These are phyloP conservation scores for Epichloe sylvatica DNA, from an alignment of 2,329 filamentous ascomycete genomes.

Conservation along the genomic window DNA sequence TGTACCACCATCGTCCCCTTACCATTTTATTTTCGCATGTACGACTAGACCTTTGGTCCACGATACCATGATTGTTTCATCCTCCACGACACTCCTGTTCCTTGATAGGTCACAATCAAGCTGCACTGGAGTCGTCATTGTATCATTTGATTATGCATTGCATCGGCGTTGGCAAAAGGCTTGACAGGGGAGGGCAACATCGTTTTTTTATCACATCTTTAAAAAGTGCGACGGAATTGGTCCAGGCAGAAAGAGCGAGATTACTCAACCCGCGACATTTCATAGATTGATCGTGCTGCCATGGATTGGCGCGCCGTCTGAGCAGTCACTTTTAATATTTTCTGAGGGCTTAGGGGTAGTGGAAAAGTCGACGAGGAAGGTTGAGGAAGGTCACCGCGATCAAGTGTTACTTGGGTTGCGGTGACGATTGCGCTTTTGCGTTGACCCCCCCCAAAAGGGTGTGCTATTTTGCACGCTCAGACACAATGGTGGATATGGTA, in stretches of 20 bases:
- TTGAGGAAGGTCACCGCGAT: background rate
- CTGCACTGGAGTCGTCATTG: constrained; percentile 15
- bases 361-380: constrained; percentile 4
- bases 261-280: constrained; percentile 24
- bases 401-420: background rate
- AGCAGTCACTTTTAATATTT: constrained; percentile 18
- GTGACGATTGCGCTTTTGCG: background rate
- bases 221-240: constrained; percentile 15
- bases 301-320: constrained; percentile 2
- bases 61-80: constrained; percentile 33
- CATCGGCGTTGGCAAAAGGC: constrained; percentile 40
- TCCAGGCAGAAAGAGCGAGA: constrained; percentile 23
- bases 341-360: constrained; percentile 13
- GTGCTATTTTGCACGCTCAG: background rate
- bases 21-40: constrained; percentile 18
- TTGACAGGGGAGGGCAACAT: constrained; percentile 16
- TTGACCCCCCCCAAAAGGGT: background rate
- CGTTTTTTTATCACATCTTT: constrained; percentile 11
- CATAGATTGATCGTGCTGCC: constrained; percentile 26
- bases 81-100: background rate
- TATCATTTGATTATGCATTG: constrained; percentile 37
- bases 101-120: constrained; percentile 15
- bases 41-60: constrained; percentile 30
- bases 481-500: background rate
- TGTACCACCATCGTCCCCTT: constrained; percentile 9